Evolutionary conservation across 768 basidiomycete genomes (phyloP), one percentile per base, ranked within the genome.

Genomic region (Amanita fuliginea): DNA sequence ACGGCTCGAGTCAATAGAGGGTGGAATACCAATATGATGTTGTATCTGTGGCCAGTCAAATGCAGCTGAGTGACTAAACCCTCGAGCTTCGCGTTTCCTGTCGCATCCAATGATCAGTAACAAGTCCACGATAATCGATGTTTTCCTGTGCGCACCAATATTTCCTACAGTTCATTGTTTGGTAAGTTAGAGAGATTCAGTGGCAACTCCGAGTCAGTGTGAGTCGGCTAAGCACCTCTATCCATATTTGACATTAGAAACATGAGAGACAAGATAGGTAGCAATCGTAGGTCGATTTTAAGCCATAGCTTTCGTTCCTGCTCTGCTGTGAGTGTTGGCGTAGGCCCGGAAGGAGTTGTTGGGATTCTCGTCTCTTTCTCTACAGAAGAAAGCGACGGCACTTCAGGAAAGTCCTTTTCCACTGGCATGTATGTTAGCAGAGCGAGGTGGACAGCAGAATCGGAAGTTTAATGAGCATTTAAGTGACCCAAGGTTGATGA

Each of bases 51-150:
- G 6, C 78, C 76, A 0, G 67, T 71, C 35, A 86, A 68, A 30
- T 75, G 21, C 1, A 87, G 67, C 56, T 85, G 70, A 0, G 64
- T 73, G n/a, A 62, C 57, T 3, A 88, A 62, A 3, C 86, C 86
- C 55, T 80, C 77, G 1, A 86, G 62, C 51, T 72, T 78, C 2
- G 83, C 84, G 56, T 85, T 84, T 33, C 81, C 82, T 67, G 63
- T 16, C 16, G 5, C 26, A 39, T 30, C 6, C 10, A 30, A 3
- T 9, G 4, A 3, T 18, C 21, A 19, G 39, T 5, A 40, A 4
- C 5, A 40, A 40, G n/a, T n/a, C n/a, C n/a, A n/a, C 19, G 6
- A 40, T 22, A 10, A 28, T 3, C 39, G 13, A 40, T 11, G 1
- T 6, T 22, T 8, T 19, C 1, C 10, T 19, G 21, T 8, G 6